Evolutionary conservation across 1,284 basidiomycete genomes (phyloP).

Genomic region (Rhizoctonia solani): DNA sequence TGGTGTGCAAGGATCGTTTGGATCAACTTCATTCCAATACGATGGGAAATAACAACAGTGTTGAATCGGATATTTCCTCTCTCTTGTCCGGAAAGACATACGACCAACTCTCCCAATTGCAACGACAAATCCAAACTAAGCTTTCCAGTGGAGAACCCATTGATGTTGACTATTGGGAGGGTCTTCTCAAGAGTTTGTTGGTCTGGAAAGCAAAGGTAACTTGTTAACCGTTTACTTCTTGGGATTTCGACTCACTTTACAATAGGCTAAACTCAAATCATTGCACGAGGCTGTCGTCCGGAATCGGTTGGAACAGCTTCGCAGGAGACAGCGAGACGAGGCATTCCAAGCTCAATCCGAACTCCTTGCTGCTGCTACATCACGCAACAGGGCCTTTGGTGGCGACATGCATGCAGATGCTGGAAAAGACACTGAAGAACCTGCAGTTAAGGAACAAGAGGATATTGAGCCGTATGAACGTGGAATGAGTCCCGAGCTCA

Average conservation of each 20-base stretch:
- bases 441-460: conserved; percentile 54
- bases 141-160: conserved; percentile 90
- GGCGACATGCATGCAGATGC: conserved; percentile 52
- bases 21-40: conserved; percentile 65
- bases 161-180: conserved; percentile 98
- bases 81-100: conserved; percentile 80
- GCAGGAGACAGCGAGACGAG: conserved; percentile 93
- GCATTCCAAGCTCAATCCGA: conserved; percentile 91
- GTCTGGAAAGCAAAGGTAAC: conserved; percentile 97
- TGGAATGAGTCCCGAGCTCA: conserved; percentile 76
- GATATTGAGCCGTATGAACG: conserved; percentile 75
- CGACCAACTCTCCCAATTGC: conserved; percentile 80
- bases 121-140: conserved; percentile 86
- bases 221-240: conserved; percentile 11
- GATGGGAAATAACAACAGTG: conserved; percentile 65
- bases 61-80: conserved; percentile 76
- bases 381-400: conserved; percentile 46
- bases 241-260: background rate
- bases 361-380: conserved; percentile 77
- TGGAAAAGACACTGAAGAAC: conserved; percentile 44
- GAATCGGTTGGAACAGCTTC: conserved; percentile 93
- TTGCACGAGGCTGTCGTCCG: conserved; percentile 95
- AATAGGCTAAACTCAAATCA: conserved; percentile 83
- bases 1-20: conserved; percentile 92
- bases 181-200: conserved; percentile 86